Base-by-base conservation (phyloP, 352 stramenopile species). In the Globisporangium nunn region DNA sequence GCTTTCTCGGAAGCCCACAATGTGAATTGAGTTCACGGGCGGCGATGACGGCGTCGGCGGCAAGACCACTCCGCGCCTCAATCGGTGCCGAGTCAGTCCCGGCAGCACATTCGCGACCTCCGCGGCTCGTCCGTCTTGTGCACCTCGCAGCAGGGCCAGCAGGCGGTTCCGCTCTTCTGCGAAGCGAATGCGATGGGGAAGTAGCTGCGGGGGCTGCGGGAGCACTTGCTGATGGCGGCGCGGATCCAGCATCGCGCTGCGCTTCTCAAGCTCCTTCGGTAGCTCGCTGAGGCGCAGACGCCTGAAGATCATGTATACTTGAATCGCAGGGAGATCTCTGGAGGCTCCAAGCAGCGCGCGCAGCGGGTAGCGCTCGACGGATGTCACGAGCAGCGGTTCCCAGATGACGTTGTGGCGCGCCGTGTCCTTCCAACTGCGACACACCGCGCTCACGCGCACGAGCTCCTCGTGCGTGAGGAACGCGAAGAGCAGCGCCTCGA, bases 251-350 rank as follows among this genome's bases (percentile, higher is more conserved):
- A 23, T 23, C 23, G 15, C 28, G 1, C 30, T 28, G n/a, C 5
- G 28, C n/a, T 51, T 30, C 30, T 56, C 30, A 14, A 23, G 31
- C 17, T 64, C 45, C 0, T 30, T 30, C 23, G 71, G 60, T 31
- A 60, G 23, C 46, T 79, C 65, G 14, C 57, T 55, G 44, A 82
- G 41, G 33, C 63, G 71, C 29, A 91, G 46, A 49, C 72, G 74
- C 28, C 71, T 64, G 65, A 80, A 93, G 28, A 91, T 67, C 66
- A 85, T 90, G 50, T 77, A 88, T 46, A 91, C 77, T 53, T 90
- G 68, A 29, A 90, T 86, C 7, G 81, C 81, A 29, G 83, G 78
- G 6, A 91, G 56, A 1, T 64, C 52, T 10, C n/a, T 45, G 6
- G 52, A 37, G 23, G 87, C 61, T 0, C 81, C 78, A 0, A 93